A percentile compares a stretch with the other conserved stretches of the same genome.
These are phyloP conservation scores for Cryphonectria carpinicola DNA, from an alignment of 2,329 filamentous ascomycete species.

Conservation along the genomic window DNA sequence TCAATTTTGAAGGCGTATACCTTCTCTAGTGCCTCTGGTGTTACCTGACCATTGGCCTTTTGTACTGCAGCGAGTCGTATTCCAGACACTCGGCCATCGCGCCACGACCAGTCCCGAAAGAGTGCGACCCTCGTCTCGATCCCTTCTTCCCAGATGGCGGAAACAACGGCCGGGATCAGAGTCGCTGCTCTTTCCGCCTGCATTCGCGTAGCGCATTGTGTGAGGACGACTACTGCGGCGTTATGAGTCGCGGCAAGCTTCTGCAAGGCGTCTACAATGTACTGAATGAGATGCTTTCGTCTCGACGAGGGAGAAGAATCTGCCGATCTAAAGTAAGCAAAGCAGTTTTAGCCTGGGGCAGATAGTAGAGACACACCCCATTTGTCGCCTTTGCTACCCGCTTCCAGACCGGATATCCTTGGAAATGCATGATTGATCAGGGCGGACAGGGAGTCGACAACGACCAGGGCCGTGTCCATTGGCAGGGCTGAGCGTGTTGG, in stretches of 20 bases:
- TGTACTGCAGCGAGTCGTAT: slow-evolving; percentile 66
- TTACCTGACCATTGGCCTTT: slow-evolving; percentile 62
- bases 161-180: slow-evolving; percentile 75
- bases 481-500: slow-evolving; percentile 69
- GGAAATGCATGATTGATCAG: slow-evolving; percentile 79
- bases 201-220: slow-evolving; percentile 83
- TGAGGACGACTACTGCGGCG: slow-evolving; percentile 75
- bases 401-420: slow-evolving; percentile 51
- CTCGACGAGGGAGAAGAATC: slow-evolving; percentile 40
- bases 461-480: slow-evolving; percentile 64
- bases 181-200: slow-evolving; percentile 68
- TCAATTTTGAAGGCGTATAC: slow-evolving; percentile 55
- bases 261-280: slow-evolving; percentile 70
- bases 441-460: slow-evolving; percentile 79
- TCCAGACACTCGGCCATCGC: slow-evolving; percentile 49
- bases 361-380: slow-evolving; percentile 42
- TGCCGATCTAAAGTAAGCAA: slow-evolving; percentile 21
- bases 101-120: slow-evolving; percentile 75
- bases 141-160: slow-evolving; percentile 78
- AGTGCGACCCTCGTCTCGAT: slow-evolving; percentile 74
- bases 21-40: slow-evolving; percentile 45
- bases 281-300: slow-evolving; percentile 58
- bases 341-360: background rate
- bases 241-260: slow-evolving; percentile 75
- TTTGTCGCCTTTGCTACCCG: slow-evolving; percentile 42